Percentiles rank a stretch among this genome's conserved stretches.
Evolutionary conservation across 441 rosid species (phyloP).

Genomic region (Croton laevigatus): DNA sequence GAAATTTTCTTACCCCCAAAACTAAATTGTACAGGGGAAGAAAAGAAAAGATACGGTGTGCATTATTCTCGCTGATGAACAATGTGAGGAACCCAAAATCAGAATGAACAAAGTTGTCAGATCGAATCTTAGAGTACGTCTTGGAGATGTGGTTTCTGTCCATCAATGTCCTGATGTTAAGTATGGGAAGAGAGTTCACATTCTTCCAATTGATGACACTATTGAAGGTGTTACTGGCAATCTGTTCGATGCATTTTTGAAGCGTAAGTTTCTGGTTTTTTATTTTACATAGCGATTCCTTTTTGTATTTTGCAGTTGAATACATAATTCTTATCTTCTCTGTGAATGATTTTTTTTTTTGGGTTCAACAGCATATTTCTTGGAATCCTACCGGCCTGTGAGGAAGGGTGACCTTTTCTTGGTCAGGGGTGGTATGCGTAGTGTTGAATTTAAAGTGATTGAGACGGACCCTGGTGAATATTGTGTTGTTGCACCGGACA

Average conservation of each 20-base stretch:
- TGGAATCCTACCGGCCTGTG: constrained; percentile 62
- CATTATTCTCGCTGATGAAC: constrained; percentile 73
- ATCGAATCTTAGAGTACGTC: constrained; percentile 72
- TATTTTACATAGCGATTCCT: background rate
- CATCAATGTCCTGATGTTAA: constrained; percentile 80
- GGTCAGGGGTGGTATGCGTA: constrained; percentile 69
- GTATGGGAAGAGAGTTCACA: constrained; percentile 76
- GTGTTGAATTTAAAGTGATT: constrained; percentile 57
- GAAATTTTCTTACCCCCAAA: background rate
- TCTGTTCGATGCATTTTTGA: constrained; percentile 75
- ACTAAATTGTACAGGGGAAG: constrained; percentile 46
- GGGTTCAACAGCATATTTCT: constrained; percentile 50
- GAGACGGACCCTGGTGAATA: constrained; percentile 61
- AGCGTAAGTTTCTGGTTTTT: constrained; percentile 46
- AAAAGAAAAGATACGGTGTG: constrained; percentile 67
- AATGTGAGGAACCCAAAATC: constrained; percentile 70
- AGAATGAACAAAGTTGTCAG: constrained; percentile 75
- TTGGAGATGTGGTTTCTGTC: constrained; percentile 73
- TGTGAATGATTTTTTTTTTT: background rate
- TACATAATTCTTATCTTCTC: background rate
- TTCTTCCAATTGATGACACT: constrained; percentile 72
- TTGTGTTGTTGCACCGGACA: constrained; percentile 67
- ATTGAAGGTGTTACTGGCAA: constrained; percentile 81
- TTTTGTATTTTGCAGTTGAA: background rate
- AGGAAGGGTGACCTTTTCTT: constrained; percentile 59